Conservation (phyloP, 2,329 filamentous ascomycete genomes). For the Pestalotiopsis sp. region DNA sequence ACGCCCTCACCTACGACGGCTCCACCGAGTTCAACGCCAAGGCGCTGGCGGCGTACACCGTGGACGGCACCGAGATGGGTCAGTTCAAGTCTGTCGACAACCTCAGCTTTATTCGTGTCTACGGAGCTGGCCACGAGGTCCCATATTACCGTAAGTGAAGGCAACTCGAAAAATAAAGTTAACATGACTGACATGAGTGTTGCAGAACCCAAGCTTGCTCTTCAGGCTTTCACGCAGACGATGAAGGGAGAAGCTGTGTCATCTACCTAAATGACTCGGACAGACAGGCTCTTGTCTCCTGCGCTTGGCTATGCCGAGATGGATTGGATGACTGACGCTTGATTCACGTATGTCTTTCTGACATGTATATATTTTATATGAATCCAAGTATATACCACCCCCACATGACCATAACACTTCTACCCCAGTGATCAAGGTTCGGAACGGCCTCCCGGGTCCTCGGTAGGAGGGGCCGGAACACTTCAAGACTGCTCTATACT, state of each 20-base stretch:
- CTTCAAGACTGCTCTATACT: neutral
- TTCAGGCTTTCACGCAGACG: conserved; percentile 50
- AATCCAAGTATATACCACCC: neutral
- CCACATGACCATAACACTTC: neutral
- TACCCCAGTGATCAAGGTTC: neutral
- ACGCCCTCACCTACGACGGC: conserved; percentile 46
- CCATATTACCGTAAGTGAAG: conserved; percentile 49
- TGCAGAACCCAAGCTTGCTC: conserved; percentile 41
- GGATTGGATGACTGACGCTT: neutral
- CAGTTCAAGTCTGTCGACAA: conserved; percentile 53
- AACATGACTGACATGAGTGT: conserved; percentile 10
- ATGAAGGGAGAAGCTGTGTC: conserved; percentile 37
- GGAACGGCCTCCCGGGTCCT: neutral
- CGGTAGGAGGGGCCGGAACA: neutral
- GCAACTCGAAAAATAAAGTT: too few species aligned
- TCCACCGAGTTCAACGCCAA: conserved; percentile 41
- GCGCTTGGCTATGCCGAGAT: neutral
- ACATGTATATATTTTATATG: neutral
- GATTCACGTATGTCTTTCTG: neutral
- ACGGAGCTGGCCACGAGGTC: conserved; percentile 45
- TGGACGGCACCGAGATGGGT: conserved; percentile 48
- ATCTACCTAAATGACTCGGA: conserved; percentile 30
- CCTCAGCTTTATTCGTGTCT: conserved; percentile 51
- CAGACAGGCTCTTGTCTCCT: neutral
- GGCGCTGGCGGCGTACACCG: conserved; percentile 44